Percentiles rank a stretch among this genome's conserved stretches.
phyloP scores from a whole-genome alignment of 2,329 filamentous ascomycete genomes.

The Fusarium sp. region DNA sequence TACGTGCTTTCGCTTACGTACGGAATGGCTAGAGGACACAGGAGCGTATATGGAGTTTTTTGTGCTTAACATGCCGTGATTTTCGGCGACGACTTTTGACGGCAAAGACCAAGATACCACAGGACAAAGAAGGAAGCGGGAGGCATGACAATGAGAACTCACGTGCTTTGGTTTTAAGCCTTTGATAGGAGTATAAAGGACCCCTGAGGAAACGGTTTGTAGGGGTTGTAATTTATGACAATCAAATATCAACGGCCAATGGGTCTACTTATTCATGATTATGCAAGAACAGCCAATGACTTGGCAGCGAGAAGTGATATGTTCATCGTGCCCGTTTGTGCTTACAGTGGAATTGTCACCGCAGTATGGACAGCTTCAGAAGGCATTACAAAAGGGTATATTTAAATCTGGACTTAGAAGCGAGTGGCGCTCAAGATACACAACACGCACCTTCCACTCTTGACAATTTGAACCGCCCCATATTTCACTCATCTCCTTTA shows the following conservation, averaged over 20 bases:
- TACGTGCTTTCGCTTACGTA: conserved; percentile 12
- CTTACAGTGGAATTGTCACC: neutral
- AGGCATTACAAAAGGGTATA: conserved; percentile 23
- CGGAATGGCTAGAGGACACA: conserved; percentile 34
- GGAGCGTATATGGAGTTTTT: conserved; percentile 38
- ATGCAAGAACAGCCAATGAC: neutral
- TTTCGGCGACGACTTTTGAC: conserved; percentile 39
- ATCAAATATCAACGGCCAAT: neutral
- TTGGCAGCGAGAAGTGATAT: neutral
- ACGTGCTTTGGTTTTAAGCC: conserved; percentile 31
- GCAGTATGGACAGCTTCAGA: no score
- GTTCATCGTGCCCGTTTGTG: neutral
- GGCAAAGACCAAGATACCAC: conserved; percentile 41
- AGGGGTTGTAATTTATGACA: conserved; percentile 19
- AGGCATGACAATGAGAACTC: conserved; percentile 31
- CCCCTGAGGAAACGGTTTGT: neutral
- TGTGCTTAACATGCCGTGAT: conserved; percentile 28
- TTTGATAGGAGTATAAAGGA: conserved; percentile 24
- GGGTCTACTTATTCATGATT: neutral
- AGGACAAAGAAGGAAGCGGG: conserved; percentile 26
- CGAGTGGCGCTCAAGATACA: neutral
- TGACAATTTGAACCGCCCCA: neutral
- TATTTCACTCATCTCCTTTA: neutral
- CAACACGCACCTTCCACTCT: neutral
- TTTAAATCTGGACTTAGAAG: conserved; percentile 5